Evolutionary conservation across 176 grass and related monocot genomes (phyloP).

Genomic region (Puya raimondii): DNA sequence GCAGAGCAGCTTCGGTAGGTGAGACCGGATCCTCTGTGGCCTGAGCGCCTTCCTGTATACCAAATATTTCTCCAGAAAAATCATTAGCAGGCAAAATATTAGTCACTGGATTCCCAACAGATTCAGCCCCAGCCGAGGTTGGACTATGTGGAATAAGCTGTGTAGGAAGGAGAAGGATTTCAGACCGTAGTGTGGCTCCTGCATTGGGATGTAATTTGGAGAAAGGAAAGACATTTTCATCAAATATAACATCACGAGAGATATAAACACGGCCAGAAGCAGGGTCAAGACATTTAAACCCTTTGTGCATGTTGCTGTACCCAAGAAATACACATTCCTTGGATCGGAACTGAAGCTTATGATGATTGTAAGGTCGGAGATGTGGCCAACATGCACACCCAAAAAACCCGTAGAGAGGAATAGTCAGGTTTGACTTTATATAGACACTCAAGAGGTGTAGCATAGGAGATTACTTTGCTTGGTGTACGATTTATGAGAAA

Average conservation of each 20-base stretch:
- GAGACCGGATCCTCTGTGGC: not conserved
- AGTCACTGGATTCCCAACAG: not conserved
- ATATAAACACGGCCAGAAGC: not conserved
- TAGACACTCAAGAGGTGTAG: too few relatives aligned
- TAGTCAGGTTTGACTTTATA: not conserved
- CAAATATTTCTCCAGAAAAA: conserved; percentile 2
- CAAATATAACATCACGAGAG: not conserved
- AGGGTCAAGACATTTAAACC: conserved; percentile 1
- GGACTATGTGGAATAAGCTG: not conserved
- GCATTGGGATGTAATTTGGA: not conserved
- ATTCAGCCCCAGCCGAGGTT: not conserved
- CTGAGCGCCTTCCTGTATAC: not conserved
- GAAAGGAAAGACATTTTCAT: not conserved
- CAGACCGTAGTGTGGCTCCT: not conserved
- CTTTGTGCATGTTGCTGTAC: not conserved
- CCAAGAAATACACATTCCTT: not conserved
- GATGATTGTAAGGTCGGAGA: not conserved
- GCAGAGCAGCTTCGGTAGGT: not conserved
- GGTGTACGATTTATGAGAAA: too few relatives aligned
- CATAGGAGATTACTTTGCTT: too few relatives aligned
- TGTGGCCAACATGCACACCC: too few relatives aligned
- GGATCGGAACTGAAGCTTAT: conserved; percentile 3
- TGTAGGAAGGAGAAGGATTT: too few relatives aligned
- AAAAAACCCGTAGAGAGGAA: too few relatives aligned
- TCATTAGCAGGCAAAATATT: conserved; percentile 1